phyloP scores from a whole-genome alignment of 2,329 filamentous ascomycete genomes.

The Arthrobotrys megalospora region DNA sequence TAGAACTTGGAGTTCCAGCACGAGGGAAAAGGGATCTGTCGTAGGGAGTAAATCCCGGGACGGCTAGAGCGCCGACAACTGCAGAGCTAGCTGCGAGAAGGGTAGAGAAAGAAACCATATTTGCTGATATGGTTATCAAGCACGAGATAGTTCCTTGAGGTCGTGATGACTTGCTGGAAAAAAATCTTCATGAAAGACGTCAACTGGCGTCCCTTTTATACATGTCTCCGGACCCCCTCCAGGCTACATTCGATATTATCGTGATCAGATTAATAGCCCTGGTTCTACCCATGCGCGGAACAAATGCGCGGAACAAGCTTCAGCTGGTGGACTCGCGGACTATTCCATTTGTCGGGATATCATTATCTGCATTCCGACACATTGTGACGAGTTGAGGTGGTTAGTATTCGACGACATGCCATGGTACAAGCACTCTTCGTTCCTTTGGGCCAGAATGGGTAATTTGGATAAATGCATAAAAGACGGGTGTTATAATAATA shows the following conservation, averaged over 20 bases:
- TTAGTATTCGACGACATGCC: conserved; percentile 38
- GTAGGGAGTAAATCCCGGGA: conserved; percentile 65
- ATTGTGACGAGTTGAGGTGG: conserved; percentile 42
- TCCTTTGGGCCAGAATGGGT: conserved; percentile 54
- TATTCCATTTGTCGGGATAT: conserved; percentile 46
- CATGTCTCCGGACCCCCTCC: neutral
- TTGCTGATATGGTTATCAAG: conserved; percentile 21
- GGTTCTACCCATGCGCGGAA: conserved; percentile 10
- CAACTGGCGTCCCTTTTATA: conserved; percentile 41
- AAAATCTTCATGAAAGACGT: conserved; percentile 16
- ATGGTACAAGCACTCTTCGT: conserved; percentile 43
- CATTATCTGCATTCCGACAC: conserved; percentile 39
- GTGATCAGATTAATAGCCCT: conserved; percentile 5
- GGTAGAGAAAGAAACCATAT: conserved; percentile 58
- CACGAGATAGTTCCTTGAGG: conserved; percentile 3
- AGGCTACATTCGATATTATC: conserved; percentile 12
- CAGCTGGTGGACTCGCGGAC: neutral
- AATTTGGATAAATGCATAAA: conserved; percentile 61
- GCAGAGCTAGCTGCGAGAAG: conserved; percentile 63
- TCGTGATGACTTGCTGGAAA: conserved; percentile 18
- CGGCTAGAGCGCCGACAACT: conserved; percentile 66
- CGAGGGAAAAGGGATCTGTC: conserved; percentile 64
- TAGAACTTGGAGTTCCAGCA: conserved; percentile 69
- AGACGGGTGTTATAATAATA: conserved; percentile 39
- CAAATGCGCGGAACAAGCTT: conserved; percentile 6